Evolutionary conservation across 176 grass and related monocot genomes (phyloP), one percentile per base, ranked within the genome.

Genomic region (Cenchrus fungigraminus): DNA sequence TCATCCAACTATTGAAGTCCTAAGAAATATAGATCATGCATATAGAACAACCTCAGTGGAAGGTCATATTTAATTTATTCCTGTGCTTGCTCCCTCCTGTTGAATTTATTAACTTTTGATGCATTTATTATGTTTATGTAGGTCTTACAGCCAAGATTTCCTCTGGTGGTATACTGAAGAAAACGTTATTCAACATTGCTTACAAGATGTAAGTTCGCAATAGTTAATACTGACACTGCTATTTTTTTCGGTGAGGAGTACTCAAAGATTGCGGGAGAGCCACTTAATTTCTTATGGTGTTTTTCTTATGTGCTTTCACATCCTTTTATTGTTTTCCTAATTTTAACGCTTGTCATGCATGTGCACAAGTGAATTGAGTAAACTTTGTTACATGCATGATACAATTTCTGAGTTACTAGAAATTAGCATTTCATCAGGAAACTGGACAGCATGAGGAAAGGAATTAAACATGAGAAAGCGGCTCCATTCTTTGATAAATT

Each of bases 401-500:
- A 54, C 20, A 82, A 52, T 64, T 73, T 68, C 45, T 82, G 73
- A 78, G 19, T 79, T 47, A 34, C 34, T 55, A 52, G 54, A 54
- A 73, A 85, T 76, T 73, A 65, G 60, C 43, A 74, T 84, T 73
- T 92, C 65, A 64, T 85, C 87, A 95, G 93, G 83, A 98, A 98
- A 89, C 86, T 95, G 49, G 79, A 79, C 42, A 65, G 44, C 59
- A 95, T 98, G 91, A 92, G 19, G 50, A 92, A 82, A 83, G 96
- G 96, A 75, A 76, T 80, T 85, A 91, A 88, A 71, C 96, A 98
- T 62, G 93, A 95, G 25, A 92, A 91, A 78, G 93, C 96, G 20
- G 86, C 96, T 85, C 89, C 87, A 68, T 79, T 95, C 54, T 94
- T 90, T 83, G 93, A 98, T 67, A 98, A 92, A 89, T 74, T 98